phyloP scores from a whole-genome alignment of 2,329 filamentous ascomycete species.

The Dactylella cylindrospora region DNA sequence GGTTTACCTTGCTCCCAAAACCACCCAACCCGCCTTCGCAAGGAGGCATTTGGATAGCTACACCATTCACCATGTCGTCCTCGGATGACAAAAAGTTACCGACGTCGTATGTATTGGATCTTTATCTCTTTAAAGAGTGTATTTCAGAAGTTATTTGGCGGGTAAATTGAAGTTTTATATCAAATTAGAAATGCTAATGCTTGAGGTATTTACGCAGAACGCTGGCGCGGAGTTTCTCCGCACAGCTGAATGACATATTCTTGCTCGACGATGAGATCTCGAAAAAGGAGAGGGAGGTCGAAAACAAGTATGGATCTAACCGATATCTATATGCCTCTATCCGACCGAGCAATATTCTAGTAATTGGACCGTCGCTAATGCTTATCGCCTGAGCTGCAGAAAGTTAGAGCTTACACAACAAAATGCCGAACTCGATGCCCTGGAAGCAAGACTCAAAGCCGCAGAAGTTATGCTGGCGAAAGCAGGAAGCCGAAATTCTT shows the following conservation, averaged over 20 bases:
- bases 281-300: conserved; percentile 46
- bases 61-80: conserved; percentile 35
- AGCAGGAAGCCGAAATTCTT: conserved; percentile 37
- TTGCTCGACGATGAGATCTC: conserved; percentile 47
- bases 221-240: conserved; percentile 48
- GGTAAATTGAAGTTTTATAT: conserved; percentile 1
- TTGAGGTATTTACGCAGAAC: conserved; percentile 41
- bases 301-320: conserved; percentile 46
- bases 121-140: conserved; percentile 1
- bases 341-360: too few species aligned
- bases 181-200: conserved; percentile 26
- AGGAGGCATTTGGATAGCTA: conserved; percentile 37
- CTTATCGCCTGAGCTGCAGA: conserved; percentile 16
- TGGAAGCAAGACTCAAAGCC: conserved; percentile 48
- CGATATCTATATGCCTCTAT: not conserved
- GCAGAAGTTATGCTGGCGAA: conserved; percentile 47
- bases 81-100: conserved; percentile 43
- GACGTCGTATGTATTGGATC: conserved; percentile 38
- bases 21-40: conserved; percentile 35
- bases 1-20: conserved; percentile 9
- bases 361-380: not conserved
- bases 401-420: conserved; percentile 48
- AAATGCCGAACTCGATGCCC: conserved; percentile 47
- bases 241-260: conserved; percentile 49
- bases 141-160: conserved; percentile 22